A percentile compares a stretch with the other conserved stretches of the same genome.
phyloP scores from a whole-genome alignment of 345 rosid genomes.

The Geranium rotundifolium region DNA sequence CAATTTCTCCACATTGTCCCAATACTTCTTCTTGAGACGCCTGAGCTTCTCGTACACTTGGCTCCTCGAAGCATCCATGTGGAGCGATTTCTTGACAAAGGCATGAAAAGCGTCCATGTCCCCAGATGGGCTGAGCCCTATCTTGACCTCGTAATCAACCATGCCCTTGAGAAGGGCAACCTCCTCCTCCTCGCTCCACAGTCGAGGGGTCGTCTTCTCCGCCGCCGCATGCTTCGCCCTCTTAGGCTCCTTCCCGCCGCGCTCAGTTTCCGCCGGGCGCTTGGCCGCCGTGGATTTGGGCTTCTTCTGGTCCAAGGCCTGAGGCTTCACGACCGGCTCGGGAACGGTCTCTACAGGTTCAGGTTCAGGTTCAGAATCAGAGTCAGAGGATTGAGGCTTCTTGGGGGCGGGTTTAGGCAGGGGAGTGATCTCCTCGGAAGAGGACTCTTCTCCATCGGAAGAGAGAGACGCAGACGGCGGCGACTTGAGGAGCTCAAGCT shows the following conservation, averaged over 20 bases:
- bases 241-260: not conserved
- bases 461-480: no score
- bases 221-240: not conserved
- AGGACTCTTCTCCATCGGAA: not conserved
- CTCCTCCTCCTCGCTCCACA: constrained; percentile 26
- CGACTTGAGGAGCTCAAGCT: no score
- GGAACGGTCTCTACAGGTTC: not conserved
- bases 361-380: constrained; percentile 8
- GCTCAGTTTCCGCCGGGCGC: not conserved
- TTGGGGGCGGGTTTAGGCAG: not conserved
- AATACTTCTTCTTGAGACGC: constrained; percentile 8
- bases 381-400: not conserved
- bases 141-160: constrained; percentile 9
- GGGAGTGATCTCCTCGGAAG: not conserved
- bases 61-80: constrained; percentile 3
- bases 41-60: constrained; percentile 19
- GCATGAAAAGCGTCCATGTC: constrained; percentile 12
- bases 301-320: constrained; percentile 4
- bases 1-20: constrained; percentile 2
- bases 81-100: constrained; percentile 14
- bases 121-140: constrained; percentile 6
- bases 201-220: constrained; percentile 7
- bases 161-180: constrained; percentile 20
- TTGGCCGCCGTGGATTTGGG: not conserved
- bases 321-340: not conserved